A percentile compares a stretch with the other conserved stretches of the same genome.
phyloP scores from a whole-genome alignment of 257 asterid species.

The Solanum chilense region DNA sequence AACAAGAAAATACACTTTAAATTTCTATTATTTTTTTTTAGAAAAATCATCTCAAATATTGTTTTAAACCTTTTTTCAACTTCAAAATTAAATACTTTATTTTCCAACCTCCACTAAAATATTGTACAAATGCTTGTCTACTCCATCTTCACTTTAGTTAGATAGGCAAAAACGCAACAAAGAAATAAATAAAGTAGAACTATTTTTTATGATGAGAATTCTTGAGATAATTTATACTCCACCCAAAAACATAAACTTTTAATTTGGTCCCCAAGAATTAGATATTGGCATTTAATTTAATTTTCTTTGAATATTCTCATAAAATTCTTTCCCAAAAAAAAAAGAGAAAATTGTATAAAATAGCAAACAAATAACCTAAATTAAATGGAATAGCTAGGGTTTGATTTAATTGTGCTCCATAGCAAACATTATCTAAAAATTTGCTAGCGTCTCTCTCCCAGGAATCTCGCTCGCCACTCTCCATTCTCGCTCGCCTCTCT shows the following conservation, averaged over 20 bases:
- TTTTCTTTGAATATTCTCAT: background rate
- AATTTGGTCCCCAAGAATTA: background rate
- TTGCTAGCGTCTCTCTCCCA: too few species aligned
- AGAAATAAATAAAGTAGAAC: background rate
- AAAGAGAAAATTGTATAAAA: too few species aligned
- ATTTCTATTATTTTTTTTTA: background rate
- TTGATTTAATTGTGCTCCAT: too few species aligned
- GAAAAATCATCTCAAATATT: background rate
- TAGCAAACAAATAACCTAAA: too few species aligned
- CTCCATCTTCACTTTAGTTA: background rate
- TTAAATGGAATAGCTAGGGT: too few species aligned
- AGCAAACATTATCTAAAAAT: too few species aligned
- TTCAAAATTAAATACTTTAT: background rate
- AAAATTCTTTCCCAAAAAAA: background rate
- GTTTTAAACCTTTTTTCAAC: background rate
- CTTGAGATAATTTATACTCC: background rate
- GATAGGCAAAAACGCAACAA: background rate
- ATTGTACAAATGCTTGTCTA: background rate
- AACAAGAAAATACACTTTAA: background rate
- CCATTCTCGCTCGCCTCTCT: too few species aligned
- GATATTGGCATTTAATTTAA: background rate
- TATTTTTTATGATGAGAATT: background rate
- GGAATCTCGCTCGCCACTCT: too few species aligned
- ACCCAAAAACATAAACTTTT: background rate
- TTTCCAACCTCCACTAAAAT: background rate